These are phyloP conservation scores for Rhizopus sp. DNA, from an alignment of 371 early-diverging fungal genomes.

Conservation along the genomic window DNA sequence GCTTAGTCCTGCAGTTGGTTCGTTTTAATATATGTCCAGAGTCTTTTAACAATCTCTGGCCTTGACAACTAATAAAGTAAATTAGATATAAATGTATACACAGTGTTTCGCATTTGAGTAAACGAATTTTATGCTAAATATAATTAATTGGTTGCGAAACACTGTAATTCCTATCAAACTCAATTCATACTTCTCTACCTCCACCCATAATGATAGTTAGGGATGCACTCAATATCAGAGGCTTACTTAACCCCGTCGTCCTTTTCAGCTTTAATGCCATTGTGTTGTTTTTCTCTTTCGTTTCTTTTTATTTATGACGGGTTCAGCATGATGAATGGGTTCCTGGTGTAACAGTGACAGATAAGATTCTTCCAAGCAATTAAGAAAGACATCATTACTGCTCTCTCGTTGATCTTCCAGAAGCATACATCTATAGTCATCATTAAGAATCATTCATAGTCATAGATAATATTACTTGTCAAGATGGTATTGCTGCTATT, in stretches of 20 bases:
- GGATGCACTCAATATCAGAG: slow-evolving; percentile 43
- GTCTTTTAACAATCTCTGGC: slow-evolving; percentile 44
- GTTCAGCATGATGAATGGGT: neutral
- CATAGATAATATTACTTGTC: no score
- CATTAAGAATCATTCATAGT: no score
- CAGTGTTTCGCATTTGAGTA: no score
- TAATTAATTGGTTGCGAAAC: no score
- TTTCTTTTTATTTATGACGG: slow-evolving; percentile 1
- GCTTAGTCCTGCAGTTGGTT: slow-evolving; percentile 53
- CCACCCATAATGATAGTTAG: slow-evolving; percentile 45
- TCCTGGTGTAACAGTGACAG: neutral
- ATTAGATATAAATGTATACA: no score
- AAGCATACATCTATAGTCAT: neutral
- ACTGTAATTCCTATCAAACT: neutral
- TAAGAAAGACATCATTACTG: no score
- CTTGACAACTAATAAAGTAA: slow-evolving; percentile 29
- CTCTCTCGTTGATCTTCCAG: neutral
- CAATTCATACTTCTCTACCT: slow-evolving; percentile 34
- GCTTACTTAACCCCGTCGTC: slow-evolving; percentile 50
- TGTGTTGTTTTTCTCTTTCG: slow-evolving; percentile 7
- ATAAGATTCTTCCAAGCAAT: neutral
- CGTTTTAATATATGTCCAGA: slow-evolving; percentile 52
- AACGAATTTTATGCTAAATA: no score
- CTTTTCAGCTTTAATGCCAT: slow-evolving; percentile 39
- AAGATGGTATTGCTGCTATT: no score